Evolutionary conservation across 2,329 filamentous ascomycete genomes (phyloP).

Genomic region (Drechslera avenae): DNA sequence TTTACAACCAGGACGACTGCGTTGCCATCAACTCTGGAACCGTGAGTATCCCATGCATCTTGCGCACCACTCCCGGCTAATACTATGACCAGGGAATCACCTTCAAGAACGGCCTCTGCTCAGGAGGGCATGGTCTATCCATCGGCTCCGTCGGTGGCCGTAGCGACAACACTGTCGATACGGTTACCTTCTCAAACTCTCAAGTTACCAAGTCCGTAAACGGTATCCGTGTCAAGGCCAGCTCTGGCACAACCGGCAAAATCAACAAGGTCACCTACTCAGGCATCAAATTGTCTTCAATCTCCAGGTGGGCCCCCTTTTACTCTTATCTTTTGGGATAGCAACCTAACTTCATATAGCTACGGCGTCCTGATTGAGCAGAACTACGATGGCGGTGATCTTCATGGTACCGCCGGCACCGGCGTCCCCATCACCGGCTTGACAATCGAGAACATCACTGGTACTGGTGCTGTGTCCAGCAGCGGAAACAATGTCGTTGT

Average conservation of each 20-base stretch:
- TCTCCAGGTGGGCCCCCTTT: conserved; percentile 36
- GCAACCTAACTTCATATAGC: not conserved
- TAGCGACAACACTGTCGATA: conserved; percentile 58
- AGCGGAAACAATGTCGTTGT: conserved; percentile 58
- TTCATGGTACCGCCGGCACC: conserved; percentile 52
- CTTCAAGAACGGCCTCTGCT: conserved; percentile 53
- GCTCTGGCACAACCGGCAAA: conserved; percentile 56
- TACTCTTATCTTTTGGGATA: not conserved
- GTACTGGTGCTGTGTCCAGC: conserved; percentile 33
- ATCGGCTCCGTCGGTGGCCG: conserved; percentile 64
- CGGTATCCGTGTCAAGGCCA: conserved; percentile 64
- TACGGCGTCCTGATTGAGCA: conserved; percentile 59
- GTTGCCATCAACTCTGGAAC: conserved; percentile 63
- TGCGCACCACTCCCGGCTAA: conserved; percentile 7
- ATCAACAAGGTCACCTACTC: conserved; percentile 56
- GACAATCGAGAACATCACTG: conserved; percentile 48
- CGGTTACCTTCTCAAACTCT: conserved; percentile 58
- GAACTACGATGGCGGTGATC: conserved; percentile 56
- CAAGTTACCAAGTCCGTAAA: conserved; percentile 59
- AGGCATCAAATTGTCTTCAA: conserved; percentile 52
- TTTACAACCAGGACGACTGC: conserved; percentile 65
- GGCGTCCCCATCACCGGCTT: conserved; percentile 54
- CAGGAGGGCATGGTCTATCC: conserved; percentile 62
- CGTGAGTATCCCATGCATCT: conserved; percentile 15
- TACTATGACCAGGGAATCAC: conserved; percentile 28